These are phyloP conservation scores for Waltergamsia citrina DNA, from an alignment of 2,329 filamentous ascomycete genomes.

Conservation along the genomic window DNA sequence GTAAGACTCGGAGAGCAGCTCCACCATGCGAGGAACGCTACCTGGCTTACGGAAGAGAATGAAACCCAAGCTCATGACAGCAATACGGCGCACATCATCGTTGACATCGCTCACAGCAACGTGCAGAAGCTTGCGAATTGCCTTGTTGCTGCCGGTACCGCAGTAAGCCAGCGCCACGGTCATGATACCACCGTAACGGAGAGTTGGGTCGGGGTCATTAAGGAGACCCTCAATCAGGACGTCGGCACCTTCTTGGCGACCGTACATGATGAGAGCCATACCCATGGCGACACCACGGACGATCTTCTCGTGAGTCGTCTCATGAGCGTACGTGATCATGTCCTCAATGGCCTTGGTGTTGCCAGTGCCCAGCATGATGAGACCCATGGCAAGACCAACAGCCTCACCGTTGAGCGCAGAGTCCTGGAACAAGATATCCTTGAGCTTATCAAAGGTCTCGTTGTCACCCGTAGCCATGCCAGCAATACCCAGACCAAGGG, in stretches of 20 bases:
- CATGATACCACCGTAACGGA: slow-evolving; percentile 96
- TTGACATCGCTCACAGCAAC: slow-evolving; percentile 97
- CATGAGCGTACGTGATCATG: slow-evolving; percentile 96
- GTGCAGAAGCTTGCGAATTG: slow-evolving; percentile 89
- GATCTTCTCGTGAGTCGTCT: slow-evolving; percentile 98
- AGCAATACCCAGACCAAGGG: slow-evolving; percentile 88
- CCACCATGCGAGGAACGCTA: slow-evolving; percentile 96
- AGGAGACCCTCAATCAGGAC: slow-evolving; percentile 89
- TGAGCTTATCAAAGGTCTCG: slow-evolving; percentile 84
- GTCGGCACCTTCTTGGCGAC: slow-evolving; percentile 87
- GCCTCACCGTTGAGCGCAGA: slow-evolving; percentile 96
- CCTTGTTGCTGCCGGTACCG: slow-evolving; percentile 96
- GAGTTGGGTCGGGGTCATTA: slow-evolving; percentile 84
- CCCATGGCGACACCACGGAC: slow-evolving; percentile 90
- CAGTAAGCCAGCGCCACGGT: slow-evolving; percentile 97
- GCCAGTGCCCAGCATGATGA: slow-evolving; percentile 97
- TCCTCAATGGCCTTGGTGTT: slow-evolving; percentile 88
- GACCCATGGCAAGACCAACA: slow-evolving; percentile 89
- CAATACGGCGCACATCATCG: slow-evolving; percentile 90
- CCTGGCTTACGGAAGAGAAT: slow-evolving; percentile 97
- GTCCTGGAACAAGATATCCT: slow-evolving; percentile 80
- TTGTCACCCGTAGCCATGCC: slow-evolving; percentile 94
- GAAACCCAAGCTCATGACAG: slow-evolving; percentile 96
- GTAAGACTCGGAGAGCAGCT: slow-evolving; percentile 95
- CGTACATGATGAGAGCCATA: slow-evolving; percentile 98